Evolutionary conservation across 495 filamentous ascomycete genomes (phyloP).

Genomic region (Xylaria cubensis): DNA sequence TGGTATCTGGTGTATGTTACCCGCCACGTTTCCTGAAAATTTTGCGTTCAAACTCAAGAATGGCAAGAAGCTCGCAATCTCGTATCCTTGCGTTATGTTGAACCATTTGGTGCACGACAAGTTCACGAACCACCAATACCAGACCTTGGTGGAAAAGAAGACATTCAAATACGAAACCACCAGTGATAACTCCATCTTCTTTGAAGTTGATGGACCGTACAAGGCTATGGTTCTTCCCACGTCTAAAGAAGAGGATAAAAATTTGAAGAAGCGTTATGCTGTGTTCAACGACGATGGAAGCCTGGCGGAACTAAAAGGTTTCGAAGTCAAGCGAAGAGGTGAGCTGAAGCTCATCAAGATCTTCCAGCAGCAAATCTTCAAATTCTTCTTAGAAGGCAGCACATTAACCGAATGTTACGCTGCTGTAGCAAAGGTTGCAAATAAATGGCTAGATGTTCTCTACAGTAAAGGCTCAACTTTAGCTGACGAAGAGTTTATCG

Average conservation of each 20-base stretch:
- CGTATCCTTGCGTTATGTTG: conserved; percentile 98
- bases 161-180: conserved; percentile 91
- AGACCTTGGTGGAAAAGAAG: conserved; percentile 78
- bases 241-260: conserved; percentile 98
- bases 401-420: conserved; percentile 88
- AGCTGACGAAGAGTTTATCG: conserved; percentile 95
- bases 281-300: conserved; percentile 98
- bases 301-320: conserved; percentile 96
- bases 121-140: conserved; percentile 98
- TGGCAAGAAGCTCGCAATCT: conserved; percentile 93
- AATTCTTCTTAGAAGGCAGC: conserved; percentile 93
- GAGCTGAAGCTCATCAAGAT: conserved; percentile 99
- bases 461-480: conserved; percentile 84
- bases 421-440: conserved; percentile 92
- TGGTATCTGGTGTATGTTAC: conserved; percentile 99
- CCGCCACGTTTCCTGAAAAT: conserved; percentile 95
- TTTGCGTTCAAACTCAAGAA: conserved; percentile 92
- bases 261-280: conserved; percentile 98
- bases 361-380: conserved; percentile 99
- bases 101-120: conserved; percentile 95
- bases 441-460: conserved; percentile 94
- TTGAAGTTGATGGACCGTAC: conserved; percentile 98
- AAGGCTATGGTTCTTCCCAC: conserved; percentile 96
- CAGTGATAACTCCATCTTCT: conserved; percentile 99
- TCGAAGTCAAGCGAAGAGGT: conserved; percentile 97